These are phyloP conservation scores for Magnusiomyces fungicola DNA, from an alignment of 1,139 yeast species.

Conservation along the genomic window DNA sequence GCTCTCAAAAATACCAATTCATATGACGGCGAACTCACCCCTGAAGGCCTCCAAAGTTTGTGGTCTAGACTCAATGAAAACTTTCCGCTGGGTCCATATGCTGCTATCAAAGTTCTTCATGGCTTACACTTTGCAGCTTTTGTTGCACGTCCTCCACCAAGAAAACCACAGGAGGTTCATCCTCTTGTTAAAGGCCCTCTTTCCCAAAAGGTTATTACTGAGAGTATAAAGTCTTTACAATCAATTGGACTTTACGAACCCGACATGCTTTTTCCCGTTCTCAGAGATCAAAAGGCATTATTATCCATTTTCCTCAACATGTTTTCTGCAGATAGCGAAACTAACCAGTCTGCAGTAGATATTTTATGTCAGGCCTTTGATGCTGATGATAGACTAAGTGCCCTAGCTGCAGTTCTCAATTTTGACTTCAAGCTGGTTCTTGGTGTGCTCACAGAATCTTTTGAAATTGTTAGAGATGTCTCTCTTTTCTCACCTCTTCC, in stretches of 20 bases:
- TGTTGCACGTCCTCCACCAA: slow-evolving; percentile 20
- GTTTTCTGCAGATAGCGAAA: slow-evolving; percentile 23
- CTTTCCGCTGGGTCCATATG: slow-evolving; percentile 11
- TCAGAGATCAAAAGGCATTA: slow-evolving; percentile 30
- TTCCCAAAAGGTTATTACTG: slow-evolving; percentile 15
- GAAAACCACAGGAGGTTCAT: slow-evolving; percentile 15
- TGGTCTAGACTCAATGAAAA: slow-evolving; percentile 15
- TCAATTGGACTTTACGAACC: slow-evolving; percentile 41
- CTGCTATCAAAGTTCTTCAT: slow-evolving; percentile 14
- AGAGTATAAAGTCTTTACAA: slow-evolving; percentile 16
- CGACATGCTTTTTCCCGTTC: slow-evolving; percentile 36
- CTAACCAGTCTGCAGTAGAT: slow-evolving; percentile 56
- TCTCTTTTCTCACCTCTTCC: slow-evolving; percentile 68
- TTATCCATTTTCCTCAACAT: slow-evolving; percentile 22
- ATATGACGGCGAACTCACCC: slow-evolving; percentile 17
- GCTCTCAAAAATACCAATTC: slow-evolving; percentile 10
- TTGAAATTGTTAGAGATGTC: slow-evolving; percentile 39
- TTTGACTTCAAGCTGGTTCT: slow-evolving; percentile 41
- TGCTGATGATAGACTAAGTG: slow-evolving; percentile 60
- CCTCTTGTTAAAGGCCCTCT: slow-evolving; percentile 18
- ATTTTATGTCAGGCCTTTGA: slow-evolving; percentile 72
- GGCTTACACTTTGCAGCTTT: slow-evolving; percentile 17
- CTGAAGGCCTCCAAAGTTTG: slow-evolving; percentile 14
- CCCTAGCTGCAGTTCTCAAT: slow-evolving; percentile 49
- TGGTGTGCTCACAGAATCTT: slow-evolving; percentile 41